Evolutionary conservation across 2,329 filamentous ascomycete species (phyloP), one percentile per base, ranked within the genome.

Genomic region (Cordyceps cateniannulata): DNA sequence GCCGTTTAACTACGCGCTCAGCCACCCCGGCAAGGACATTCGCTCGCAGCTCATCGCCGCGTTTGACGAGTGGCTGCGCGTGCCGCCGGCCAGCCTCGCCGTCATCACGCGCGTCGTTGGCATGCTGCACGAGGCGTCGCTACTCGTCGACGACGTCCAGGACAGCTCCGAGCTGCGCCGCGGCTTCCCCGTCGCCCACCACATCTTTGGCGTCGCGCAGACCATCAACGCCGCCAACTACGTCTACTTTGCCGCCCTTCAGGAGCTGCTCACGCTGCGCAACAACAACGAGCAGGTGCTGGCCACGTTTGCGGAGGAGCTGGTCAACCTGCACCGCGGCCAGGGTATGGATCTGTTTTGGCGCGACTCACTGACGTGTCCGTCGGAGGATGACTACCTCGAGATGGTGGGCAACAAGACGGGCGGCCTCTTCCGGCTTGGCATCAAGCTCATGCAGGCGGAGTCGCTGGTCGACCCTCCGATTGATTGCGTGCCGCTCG

Each of bases 381-480:
- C 91, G 16, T 89, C 84, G 54, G 91, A 95, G 74, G 89, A 92
- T 66, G 91, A 96, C 75, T 96, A 96, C 75, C 82, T 96, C n/a
- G 89, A 96, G 72, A 96, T 96, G 91, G 91, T 96, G 12, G 85
- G 85, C 67, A 93, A 96, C 76, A 96, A 96, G 77, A 96, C 91
- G 0, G 91, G 91, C 57, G 91, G 91, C 0, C 80, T 96, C 1
- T 96, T 96, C 78, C 83, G 91, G 45, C 77, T 96, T 10, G 90
- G 89, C 45, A 87, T 96, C 71, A 91, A 93, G 76, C 82, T 96
- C 32, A 96, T 96, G 90, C 90, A 93, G 73, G 88, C 88, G 59
- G 88, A 93, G 75, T 83, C 81, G 27, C n/a, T 27, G 22, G 16
- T 20, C 18, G 68, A 69, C 32, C 70, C 75, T 20, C 68, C 68